Conservation (phyloP, 2,329 filamentous ascomycete species). For the Cladosporium sp. region DNA sequence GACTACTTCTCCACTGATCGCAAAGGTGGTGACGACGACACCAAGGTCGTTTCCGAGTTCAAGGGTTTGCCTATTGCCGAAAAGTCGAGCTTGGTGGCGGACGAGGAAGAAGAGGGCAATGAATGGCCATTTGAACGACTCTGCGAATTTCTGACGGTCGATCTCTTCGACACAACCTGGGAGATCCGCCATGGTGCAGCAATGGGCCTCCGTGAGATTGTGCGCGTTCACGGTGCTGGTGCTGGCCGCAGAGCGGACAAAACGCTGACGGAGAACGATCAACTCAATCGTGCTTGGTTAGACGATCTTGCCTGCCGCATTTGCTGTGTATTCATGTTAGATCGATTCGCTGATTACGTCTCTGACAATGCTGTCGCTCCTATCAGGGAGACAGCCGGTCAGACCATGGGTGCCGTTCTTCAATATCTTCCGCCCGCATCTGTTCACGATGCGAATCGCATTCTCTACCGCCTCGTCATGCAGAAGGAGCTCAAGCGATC, state of each 20-base stretch:
- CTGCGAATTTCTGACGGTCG: conserved; percentile 89
- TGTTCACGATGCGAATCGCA: conserved; percentile 80
- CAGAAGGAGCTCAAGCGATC: conserved; percentile 76
- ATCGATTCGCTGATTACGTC: conserved; percentile 96
- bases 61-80: conserved; percentile 80
- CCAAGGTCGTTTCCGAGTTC: conserved; percentile 91
- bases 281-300: conserved; percentile 79
- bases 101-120: conserved; percentile 72
- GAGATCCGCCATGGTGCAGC: conserved; percentile 94
- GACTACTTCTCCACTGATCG: conserved; percentile 94
- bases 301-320: conserved; percentile 94
- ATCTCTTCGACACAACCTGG: conserved; percentile 92
- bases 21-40: conserved; percentile 77
- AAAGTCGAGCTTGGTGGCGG: conserved; percentile 80
- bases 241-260: conserved; percentile 77
- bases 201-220: conserved; percentile 88
- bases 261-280: conserved; percentile 71
- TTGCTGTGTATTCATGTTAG: conserved; percentile 94
- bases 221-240: conserved; percentile 86
- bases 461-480: conserved; percentile 88
- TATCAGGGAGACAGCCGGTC: conserved; percentile 91
- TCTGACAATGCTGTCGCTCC: conserved; percentile 96
- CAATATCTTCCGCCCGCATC: conserved; percentile 77
- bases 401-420: conserved; percentile 85
- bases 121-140: conserved; percentile 95